Percentiles rank a stretch among this genome's conserved stretches.
phyloP scores from a whole-genome alignment of 2,329 filamentous ascomycete genomes.

The Metarhizium robertsii region DNA sequence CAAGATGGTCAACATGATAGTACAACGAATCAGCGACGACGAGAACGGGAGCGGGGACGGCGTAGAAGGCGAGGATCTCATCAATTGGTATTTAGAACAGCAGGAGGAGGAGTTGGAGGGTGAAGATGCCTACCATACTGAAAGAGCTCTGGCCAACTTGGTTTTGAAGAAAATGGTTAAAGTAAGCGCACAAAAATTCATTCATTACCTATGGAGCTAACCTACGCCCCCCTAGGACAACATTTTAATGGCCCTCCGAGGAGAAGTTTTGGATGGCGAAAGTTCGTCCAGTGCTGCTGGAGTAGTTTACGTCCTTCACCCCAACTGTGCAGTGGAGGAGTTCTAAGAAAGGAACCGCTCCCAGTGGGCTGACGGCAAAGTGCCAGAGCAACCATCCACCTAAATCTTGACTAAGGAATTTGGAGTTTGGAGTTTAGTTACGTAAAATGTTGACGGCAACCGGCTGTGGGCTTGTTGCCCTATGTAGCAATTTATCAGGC shows the following conservation, averaged over 20 bases:
- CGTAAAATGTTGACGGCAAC: background rate
- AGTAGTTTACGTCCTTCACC: slow-evolving; percentile 81
- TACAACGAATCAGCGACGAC: slow-evolving; percentile 75
- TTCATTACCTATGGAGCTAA: slow-evolving; percentile 14
- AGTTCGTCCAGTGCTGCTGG: slow-evolving; percentile 26
- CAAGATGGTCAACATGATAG: slow-evolving; percentile 76
- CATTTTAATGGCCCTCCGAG: slow-evolving; percentile 73
- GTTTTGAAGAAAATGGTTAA: slow-evolving; percentile 95
- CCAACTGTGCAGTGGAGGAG: slow-evolving; percentile 80
- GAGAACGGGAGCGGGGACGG: slow-evolving; percentile 70
- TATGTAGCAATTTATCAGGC: too few species aligned
- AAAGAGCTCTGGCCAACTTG: slow-evolving; percentile 66
- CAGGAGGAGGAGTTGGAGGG: slow-evolving; percentile 73
- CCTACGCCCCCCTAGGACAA: slow-evolving; percentile 58
- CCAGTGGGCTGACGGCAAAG: background rate
- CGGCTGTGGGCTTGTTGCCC: too few species aligned
- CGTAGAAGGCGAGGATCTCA: slow-evolving; percentile 70
- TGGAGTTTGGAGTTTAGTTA: background rate
- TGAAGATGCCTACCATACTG: slow-evolving; percentile 71
- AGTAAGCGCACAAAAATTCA: slow-evolving; percentile 41
- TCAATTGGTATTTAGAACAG: slow-evolving; percentile 88
- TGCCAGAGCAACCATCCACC: background rate
- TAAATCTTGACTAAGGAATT: background rate
- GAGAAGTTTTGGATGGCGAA: slow-evolving; percentile 45
- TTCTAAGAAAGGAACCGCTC: slow-evolving; percentile 19